A percentile compares a stretch with the other conserved stretches of the same genome.
These are phyloP conservation scores for Zoysia japonica DNA, from an alignment of 176 grass and related monocot genomes.

Conservation along the genomic window DNA sequence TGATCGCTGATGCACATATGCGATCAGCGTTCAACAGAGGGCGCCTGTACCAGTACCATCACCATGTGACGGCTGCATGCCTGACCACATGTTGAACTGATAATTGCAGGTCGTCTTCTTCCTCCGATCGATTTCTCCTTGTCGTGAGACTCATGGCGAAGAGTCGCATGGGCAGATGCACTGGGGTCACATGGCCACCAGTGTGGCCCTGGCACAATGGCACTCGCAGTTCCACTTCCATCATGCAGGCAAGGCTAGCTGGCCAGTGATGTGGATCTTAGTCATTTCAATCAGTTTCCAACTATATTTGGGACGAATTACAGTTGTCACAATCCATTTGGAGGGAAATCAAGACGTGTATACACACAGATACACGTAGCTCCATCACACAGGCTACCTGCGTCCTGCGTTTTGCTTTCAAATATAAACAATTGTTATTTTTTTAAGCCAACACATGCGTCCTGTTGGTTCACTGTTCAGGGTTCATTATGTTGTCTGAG, in stretches of 20 bases:
- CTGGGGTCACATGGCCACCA: slow-evolving; percentile 18
- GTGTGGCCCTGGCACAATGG: background rate
- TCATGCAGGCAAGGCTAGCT: background rate
- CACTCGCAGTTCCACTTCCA: slow-evolving; percentile 1
- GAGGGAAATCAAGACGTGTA: background rate
- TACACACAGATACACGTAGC: too few species aligned
- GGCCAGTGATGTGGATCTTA: too few species aligned
- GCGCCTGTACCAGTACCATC: too few species aligned
- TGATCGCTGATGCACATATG: slow-evolving; percentile 14
- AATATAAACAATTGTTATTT: too few species aligned
- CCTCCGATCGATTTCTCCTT: background rate
- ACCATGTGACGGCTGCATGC: too few species aligned
- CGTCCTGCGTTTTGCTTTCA: too few species aligned
- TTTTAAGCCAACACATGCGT: slow-evolving; percentile 5
- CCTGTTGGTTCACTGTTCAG: slow-evolving; percentile 20
- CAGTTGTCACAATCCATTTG: background rate
- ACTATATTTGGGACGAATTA: background rate
- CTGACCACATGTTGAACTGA: slow-evolving; percentile 22
- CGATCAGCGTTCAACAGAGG: background rate
- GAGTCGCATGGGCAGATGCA: slow-evolving; percentile 2
- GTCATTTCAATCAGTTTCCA: too few species aligned
- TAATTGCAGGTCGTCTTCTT: slow-evolving; percentile 30
- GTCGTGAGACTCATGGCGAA: background rate
- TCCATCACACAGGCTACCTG: too few species aligned
- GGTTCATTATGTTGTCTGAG: background rate